phyloP scores from a whole-genome alignment of 805 yeast species.

The Tetrapisispora pingtungensis region DNA sequence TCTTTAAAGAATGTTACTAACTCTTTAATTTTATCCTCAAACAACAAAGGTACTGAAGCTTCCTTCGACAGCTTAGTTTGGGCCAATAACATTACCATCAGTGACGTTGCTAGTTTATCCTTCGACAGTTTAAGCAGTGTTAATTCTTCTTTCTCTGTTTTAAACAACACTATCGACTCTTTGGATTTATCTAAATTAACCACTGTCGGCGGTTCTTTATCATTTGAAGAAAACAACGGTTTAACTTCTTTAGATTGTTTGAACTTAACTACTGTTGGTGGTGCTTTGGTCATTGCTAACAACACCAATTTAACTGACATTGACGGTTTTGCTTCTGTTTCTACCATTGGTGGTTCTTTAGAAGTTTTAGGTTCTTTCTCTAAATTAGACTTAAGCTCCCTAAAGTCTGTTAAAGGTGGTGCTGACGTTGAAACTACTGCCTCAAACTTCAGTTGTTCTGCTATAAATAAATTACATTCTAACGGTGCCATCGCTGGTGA shows the following conservation, averaged over 20 bases:
- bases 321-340: conserved; percentile 63
- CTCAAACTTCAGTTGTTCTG: conserved; percentile 65
- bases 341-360: conserved; percentile 82
- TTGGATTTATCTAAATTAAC: conserved; percentile 46
- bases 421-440: conserved; percentile 69
- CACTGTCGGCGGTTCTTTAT: conserved; percentile 69
- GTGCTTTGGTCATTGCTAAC: conserved; percentile 86
- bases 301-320: conserved; percentile 61
- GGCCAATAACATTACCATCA: conserved; percentile 85
- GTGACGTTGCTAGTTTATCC: conserved; percentile 65
- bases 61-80: conserved; percentile 58
- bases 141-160: conserved; percentile 75
- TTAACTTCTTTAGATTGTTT: conserved; percentile 62
- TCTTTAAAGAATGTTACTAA: conserved; percentile 65
- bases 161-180: conserved; percentile 54
- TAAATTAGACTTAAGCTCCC: conserved; percentile 63
- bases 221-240: conserved; percentile 63
- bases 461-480: conserved; percentile 60
- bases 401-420: conserved; percentile 84
- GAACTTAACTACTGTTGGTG: conserved; percentile 65
- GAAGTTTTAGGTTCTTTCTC: conserved; percentile 69
- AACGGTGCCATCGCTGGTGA: conserved; percentile 87
- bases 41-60: conserved; percentile 67
- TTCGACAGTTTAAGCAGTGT: conserved; percentile 58
- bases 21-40: conserved; percentile 70